Evolutionary conservation across 257 asterid genomes (phyloP), one percentile per base, ranked within the genome.

Genomic region (Solanum stenotomum): DNA sequence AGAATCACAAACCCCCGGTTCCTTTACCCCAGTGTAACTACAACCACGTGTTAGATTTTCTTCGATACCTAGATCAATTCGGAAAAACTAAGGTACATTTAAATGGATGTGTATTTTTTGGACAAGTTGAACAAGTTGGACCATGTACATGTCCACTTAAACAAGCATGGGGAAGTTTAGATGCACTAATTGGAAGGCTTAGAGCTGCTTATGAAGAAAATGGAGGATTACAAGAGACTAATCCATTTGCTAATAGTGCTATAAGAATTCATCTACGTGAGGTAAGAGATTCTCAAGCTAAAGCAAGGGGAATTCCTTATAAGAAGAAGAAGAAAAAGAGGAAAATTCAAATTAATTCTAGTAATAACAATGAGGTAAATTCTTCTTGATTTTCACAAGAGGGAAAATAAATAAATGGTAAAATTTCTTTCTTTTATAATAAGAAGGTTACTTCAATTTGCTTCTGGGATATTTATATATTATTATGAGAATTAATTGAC

Each of bases 101-200:
- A 11, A 95, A 90, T 52, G 99, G 97, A 2, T 96, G 98, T 63
- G 86, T 68, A 13, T 95, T 90, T 59, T 96, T 94, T 89, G 99
- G 98, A 56, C 96, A 96, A 88, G 92, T 94, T 13, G 98, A 95
- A 49, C 98, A 98, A 1, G 90, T 93, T 18, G 98, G 96, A 2
- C 96, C 98, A 6, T 96, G 99, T 87, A 82, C 91, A 13, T 95
- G 99, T 65, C 99, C 98, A 0, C 89, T 92, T 1, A 91, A 93
- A 59, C 99, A 96, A 91, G 99, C 99, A 15, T 95, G 98, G 98
- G 98, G 98, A 38, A 95, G 98, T 93, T 92, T 95, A 9, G 98
- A 95, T 9, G 98, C 98, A 1, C 96, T 94, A 81, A 92, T 95
- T 37, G 98, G 98, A 4, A 90, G 99, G 4, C 99, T 96, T 11